These are phyloP conservation scores for Lasiodiplodia citricola DNA, from an alignment of 2,329 filamentous ascomycete species.

Conservation along the genomic window DNA sequence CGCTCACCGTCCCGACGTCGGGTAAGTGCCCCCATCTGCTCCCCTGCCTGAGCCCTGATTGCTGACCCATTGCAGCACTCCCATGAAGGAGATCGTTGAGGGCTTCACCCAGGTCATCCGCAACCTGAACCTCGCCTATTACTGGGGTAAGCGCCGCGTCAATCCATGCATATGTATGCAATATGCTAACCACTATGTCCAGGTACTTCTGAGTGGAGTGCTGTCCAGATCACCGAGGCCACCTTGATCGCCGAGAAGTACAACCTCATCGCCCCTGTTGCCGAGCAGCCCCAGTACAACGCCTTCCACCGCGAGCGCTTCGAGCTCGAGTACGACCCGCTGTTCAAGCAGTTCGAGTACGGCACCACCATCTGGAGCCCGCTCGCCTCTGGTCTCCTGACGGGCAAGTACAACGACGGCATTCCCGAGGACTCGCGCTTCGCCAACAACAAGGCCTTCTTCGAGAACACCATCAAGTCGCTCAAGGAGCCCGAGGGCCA, in stretches of 20 bases:
- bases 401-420: conserved; percentile 69
- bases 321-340: conserved; percentile 64
- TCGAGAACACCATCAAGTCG: conserved; percentile 60
- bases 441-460: conserved; percentile 62
- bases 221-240: conserved; percentile 64
- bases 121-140: conserved; percentile 65
- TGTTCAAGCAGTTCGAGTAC: conserved; percentile 63
- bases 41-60: neutral
- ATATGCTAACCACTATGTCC: neutral
- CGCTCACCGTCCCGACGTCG: conserved; percentile 64
- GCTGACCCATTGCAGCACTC: conserved; percentile 47
- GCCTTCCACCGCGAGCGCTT: conserved; percentile 66
- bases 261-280: conserved; percentile 63
- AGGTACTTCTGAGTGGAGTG: conserved; percentile 63
- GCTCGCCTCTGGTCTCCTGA: conserved; percentile 62
- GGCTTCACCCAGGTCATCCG: conserved; percentile 58
- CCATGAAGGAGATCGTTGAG: conserved; percentile 68
- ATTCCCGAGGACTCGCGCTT: conserved; percentile 67
- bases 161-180: too few relatives aligned
- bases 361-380: conserved; percentile 64
- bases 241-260: conserved; percentile 65
- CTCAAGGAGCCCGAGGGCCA: conserved; percentile 57
- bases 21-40: conserved; percentile 35
- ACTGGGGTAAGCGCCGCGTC: conserved; percentile 57
- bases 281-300: conserved; percentile 65